A percentile compares a stretch with the other conserved stretches of the same genome.
Conservation (phyloP, 257 asterid genomes). For the Leptodermis oblonga region DNA sequence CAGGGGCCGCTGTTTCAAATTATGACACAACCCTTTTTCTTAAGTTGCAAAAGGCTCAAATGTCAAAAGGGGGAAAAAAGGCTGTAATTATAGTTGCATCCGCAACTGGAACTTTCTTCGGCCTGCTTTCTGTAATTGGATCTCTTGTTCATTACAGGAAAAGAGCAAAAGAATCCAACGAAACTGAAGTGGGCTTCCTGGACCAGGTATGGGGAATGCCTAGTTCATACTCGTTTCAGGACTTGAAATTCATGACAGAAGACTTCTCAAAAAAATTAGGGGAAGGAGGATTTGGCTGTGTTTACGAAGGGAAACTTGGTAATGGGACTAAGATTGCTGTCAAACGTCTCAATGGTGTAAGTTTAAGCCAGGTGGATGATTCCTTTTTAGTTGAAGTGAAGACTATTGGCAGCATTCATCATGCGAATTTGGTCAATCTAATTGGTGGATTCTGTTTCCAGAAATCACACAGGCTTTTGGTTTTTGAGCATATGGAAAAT, state of each 20-base stretch:
- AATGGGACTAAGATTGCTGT: conserved; percentile 23
- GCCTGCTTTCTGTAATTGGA: background rate
- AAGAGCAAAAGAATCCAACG: background rate
- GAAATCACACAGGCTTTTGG: conserved; percentile 23
- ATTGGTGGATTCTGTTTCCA: conserved; percentile 22
- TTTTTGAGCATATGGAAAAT: conserved; percentile 26
- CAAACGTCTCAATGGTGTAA: conserved; percentile 12
- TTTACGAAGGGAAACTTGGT: conserved; percentile 14
- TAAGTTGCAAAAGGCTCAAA: conserved; percentile 18
- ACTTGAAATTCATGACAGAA: conserved; percentile 11
- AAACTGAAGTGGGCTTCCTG: conserved; percentile 5
- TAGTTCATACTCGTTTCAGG: conserved; percentile 13
- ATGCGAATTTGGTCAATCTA: conserved; percentile 27
- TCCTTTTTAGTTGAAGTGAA: conserved; percentile 21
- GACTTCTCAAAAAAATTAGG: conserved; percentile 20
- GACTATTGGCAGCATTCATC: conserved; percentile 22
- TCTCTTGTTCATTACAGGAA: background rate
- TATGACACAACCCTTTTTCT: conserved; percentile 6
- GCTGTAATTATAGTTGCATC: background rate
- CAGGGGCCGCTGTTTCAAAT: background rate
- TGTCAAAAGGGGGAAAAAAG: background rate
- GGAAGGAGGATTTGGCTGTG: conserved; percentile 26
- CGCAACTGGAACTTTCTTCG: background rate
- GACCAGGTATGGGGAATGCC: conserved; percentile 15
- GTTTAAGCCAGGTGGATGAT: conserved; percentile 4